A percentile compares a stretch with the other conserved stretches of the same genome.
phyloP scores from a whole-genome alignment of 2,329 filamentous ascomycete genomes.

The Fusarium sp. region DNA sequence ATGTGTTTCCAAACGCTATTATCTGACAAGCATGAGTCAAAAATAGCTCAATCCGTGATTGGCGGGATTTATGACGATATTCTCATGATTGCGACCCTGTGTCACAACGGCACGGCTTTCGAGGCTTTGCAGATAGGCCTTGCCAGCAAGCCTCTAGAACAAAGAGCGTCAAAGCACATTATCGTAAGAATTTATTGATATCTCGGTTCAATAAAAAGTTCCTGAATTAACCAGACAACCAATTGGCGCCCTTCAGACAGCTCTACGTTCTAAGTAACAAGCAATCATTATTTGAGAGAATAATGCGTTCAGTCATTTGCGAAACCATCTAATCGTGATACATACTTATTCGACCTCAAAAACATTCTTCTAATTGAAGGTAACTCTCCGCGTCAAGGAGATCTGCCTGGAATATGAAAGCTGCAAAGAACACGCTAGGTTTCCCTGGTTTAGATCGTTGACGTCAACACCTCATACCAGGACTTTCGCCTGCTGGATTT shows the following conservation, averaged over 20 bases:
- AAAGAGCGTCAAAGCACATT: too few species aligned
- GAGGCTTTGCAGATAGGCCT: background rate
- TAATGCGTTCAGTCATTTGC: background rate
- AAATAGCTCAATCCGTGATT: background rate
- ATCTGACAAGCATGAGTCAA: background rate
- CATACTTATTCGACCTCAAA: background rate
- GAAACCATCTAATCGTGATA: background rate
- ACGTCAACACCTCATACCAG: conserved; percentile 6
- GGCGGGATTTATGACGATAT: background rate
- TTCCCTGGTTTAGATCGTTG: background rate
- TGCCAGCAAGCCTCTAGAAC: background rate
- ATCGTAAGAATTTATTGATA: background rate
- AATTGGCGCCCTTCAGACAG: too few species aligned
- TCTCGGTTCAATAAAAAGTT: background rate
- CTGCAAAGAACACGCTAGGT: background rate
- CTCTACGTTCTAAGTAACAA: background rate
- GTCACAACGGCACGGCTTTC: background rate
- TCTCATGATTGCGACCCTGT: background rate
- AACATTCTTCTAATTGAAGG: accelerated
- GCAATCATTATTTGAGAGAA: background rate
- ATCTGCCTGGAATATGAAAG: background rate
- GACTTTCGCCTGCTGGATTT: background rate
- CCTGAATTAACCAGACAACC: background rate
- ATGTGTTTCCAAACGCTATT: background rate
- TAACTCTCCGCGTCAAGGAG: background rate